Evolutionary conservation across 2,329 filamentous ascomycete species (phyloP), one percentile per base, ranked within the genome.

Genomic region (Arachnomyces sp.): DNA sequence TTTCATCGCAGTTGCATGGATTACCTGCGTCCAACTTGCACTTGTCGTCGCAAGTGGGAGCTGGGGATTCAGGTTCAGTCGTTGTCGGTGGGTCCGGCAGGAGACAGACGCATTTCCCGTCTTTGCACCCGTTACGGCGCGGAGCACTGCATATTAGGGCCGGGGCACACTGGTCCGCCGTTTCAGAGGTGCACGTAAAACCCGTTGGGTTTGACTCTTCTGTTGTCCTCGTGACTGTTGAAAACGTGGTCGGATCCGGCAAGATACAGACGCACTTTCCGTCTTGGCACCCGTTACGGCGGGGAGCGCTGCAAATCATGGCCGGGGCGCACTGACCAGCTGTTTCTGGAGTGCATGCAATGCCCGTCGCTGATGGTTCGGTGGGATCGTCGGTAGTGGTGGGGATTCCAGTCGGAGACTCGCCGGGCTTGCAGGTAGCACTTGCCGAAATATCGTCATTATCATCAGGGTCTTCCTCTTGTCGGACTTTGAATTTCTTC

Each of bases 201-300:
- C 20, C 20, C 20, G 20, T 25, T 25, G 20, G 20, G 34, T 25
- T 25, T 25, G 20, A 9, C 5, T 25, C 20, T 25, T 25, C 20
- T 25, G 20, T 25, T 25, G 20, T 25, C 20, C 20, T 25, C 5
- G 20, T 25, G 20, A 25, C 9, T 5, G 34, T 37, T 25, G 34
- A 28, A 28, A 12, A n/a, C 15, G 18, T 28, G 31, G 37, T 39
- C 15, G 37, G 37, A 12, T 13, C 18, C 13, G 38, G 28, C 29
- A 32, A n/a, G 38, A 34, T 7, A 28, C 38, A 39, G 16, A 39
- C 31, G 20, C 38, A 39, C 34, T 39, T 34, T 28, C 38, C 38
- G 7, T 39, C 31, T 25, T 15, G n/a, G 16, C 38, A 39, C 7
- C 38, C 38, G 14, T 4, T 7, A 16, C 31, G 38, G 9, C 15